Conservation (phyloP, 1,284 basidiomycete genomes). For the Porogramme epimiltina region DNA sequence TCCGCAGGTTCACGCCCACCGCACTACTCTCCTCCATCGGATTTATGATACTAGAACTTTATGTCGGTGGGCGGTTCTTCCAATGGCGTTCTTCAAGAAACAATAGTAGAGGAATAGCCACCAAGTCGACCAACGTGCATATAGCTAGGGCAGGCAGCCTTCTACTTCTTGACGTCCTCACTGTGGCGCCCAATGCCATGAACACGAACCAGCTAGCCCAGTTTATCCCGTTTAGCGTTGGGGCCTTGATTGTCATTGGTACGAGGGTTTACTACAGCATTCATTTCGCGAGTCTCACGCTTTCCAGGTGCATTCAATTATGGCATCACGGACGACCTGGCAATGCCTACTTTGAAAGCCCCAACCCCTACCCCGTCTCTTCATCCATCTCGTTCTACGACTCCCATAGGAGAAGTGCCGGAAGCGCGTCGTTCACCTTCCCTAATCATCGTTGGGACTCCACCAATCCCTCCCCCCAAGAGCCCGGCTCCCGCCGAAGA, state of each 20-base stretch:
- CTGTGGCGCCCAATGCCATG: conserved; percentile 42
- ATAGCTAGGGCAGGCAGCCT: conserved; percentile 36
- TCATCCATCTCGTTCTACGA: neutral
- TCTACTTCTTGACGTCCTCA: conserved; percentile 47
- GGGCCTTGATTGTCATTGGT: conserved; percentile 48
- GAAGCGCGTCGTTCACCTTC: too few relatives aligned
- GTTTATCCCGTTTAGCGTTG: conserved; percentile 51
- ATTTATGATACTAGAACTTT: conserved; percentile 44
- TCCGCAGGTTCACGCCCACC: conserved; percentile 36
- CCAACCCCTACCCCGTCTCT: neutral
- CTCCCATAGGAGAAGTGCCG: too few relatives aligned
- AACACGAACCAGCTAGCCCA: conserved; percentile 43
- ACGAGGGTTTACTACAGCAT: conserved; percentile 1
- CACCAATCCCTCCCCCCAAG: too few relatives aligned
- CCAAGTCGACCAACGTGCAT: conserved; percentile 25
- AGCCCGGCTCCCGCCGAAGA: too few relatives aligned
- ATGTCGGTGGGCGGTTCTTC: conserved; percentile 36
- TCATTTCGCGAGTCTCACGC: too few relatives aligned
- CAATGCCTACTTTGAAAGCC: neutral
- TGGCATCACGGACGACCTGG: neutral
- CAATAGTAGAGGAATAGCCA: conserved; percentile 15
- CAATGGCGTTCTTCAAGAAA: conserved; percentile 1
- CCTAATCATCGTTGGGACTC: too few relatives aligned
- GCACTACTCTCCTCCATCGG: conserved; percentile 44
- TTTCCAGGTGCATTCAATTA: conserved; percentile 27